Base-by-base conservation (phyloP, 108 stramenopile species). In the Thalassiosira profunda region DNA sequence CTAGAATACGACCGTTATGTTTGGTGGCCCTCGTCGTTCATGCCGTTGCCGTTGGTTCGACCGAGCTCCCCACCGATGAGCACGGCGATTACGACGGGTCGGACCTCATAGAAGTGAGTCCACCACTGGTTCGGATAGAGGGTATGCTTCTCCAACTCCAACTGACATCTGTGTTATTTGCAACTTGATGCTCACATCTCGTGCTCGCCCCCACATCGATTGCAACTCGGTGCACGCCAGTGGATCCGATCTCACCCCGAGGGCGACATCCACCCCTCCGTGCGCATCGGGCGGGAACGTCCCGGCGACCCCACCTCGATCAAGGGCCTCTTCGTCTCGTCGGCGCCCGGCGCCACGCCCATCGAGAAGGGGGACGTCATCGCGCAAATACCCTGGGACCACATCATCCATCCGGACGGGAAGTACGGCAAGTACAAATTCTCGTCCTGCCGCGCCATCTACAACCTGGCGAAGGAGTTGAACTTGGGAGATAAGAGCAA, bases 41-140 rank as follows among this genome's bases (percentile, higher is more conserved):
- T 49, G 47, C 47, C 0, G 47, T 9, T 24, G 47, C n/a, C 14
- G 10, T 14, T 40, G 14, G 11, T 40, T 10, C 47, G 10, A 15
- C 47, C 14, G 26, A 24, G 3, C 55, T 76, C 20, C 69, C 68
- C 24, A 78, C 58, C 14, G 76, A 78, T 42, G 68, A 78, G 42
- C 57, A 70, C 33, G 76, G 76, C 17, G 76, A 78, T 42, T 78
- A 78, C 49, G 64, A 78, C 47, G 76, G 68, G 18, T 49, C 54
- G 21, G 68, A 70, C 42, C 29, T 78, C 26, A 70, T 78, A 23
- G 67, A 55, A 14, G 58, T 58, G 38, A 58, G 58, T 36, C 2
- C 24, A n/a, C 14, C 38, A 40, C 9, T 40, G 38, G 11, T 12
- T 40, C 12, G 11, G 9, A 9, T 40, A 9, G 38, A 40, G 12